Evolutionary conservation across 2,329 filamentous ascomycete genomes (phyloP).

Genomic region (Fusarium falciforme): DNA sequence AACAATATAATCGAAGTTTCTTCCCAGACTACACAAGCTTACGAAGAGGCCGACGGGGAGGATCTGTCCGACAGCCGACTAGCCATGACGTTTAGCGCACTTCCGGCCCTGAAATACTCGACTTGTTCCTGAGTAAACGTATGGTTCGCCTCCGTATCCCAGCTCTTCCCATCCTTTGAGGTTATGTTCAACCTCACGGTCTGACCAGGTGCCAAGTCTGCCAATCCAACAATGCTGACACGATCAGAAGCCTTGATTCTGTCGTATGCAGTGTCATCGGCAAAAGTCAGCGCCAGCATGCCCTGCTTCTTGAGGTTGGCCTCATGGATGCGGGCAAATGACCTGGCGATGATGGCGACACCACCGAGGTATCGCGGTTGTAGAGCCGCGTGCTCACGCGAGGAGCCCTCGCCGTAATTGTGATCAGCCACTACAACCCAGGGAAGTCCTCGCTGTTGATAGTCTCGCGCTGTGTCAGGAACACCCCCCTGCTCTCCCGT

Average conservation of each 20-base stretch:
- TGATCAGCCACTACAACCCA: conserved; percentile 96
- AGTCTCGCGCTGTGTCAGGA: conserved; percentile 84
- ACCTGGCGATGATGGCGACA: conserved; percentile 86
- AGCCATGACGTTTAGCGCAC: conserved; percentile 29
- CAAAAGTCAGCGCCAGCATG: conserved; percentile 93
- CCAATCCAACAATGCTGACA: conserved; percentile 16
- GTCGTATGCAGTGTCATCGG: conserved; percentile 88
- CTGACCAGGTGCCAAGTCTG: conserved; percentile 6
- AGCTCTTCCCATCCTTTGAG: conserved; percentile 1
- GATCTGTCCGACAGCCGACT: background rate
- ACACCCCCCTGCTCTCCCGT: background rate
- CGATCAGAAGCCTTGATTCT: conserved; percentile 59
- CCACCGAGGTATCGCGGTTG: conserved; percentile 93
- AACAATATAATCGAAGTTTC: too few relatives aligned
- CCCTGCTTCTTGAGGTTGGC: conserved; percentile 98
- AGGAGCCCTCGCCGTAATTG: conserved; percentile 96
- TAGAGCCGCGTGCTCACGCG: conserved; percentile 88
- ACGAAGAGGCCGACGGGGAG: background rate
- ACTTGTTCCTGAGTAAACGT: conserved; percentile 21
- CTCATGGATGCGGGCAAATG: conserved; percentile 92
- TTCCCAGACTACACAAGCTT: background rate
- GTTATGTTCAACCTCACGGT: background rate
- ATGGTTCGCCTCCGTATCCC: conserved; percentile 18
- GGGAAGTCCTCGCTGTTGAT: conserved; percentile 71
- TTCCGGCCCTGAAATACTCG: conserved; percentile 29